Evolutionary conservation across 2,329 filamentous ascomycete species (phyloP).

Genomic region (Stagonosporopsis chrysanthemi): DNA sequence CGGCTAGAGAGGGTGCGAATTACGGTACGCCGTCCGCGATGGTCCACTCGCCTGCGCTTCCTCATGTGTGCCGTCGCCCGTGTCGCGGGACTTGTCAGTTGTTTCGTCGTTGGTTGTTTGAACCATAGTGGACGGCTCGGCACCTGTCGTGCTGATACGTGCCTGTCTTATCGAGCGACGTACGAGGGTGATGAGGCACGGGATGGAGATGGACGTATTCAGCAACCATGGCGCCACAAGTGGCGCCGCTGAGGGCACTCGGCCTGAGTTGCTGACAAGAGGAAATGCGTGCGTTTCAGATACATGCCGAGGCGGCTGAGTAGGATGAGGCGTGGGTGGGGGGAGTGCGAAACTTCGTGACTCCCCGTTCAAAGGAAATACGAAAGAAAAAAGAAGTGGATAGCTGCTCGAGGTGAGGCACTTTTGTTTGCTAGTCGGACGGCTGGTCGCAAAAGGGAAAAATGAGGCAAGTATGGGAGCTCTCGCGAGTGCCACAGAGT

Average conservation of each 20-base stretch:
- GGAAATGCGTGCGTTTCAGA: slow-evolving; percentile 1
- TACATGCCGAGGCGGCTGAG: slow-evolving; percentile 2
- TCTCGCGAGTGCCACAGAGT: background rate
- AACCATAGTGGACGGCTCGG: background rate
- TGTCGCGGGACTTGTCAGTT: background rate
- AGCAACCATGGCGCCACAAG: background rate
- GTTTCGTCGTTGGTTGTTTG: background rate
- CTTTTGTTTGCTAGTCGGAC: background rate
- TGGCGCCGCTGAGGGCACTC: background rate
- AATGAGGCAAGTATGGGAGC: background rate
- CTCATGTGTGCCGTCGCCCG: slow-evolving; percentile 1
- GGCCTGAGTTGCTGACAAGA: background rate
- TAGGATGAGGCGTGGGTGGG: background rate
- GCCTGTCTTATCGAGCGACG: background rate
- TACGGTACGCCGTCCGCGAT: background rate
- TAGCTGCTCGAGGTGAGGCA: background rate
- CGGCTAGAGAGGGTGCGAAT: background rate
- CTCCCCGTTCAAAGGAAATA: background rate
- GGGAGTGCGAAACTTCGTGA: background rate
- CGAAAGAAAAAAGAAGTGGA: no score
- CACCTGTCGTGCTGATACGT: slow-evolving; percentile 1
- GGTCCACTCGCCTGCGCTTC: slow-evolving; percentile 11
- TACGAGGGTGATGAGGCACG: slow-evolving; percentile 11
- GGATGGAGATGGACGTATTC: background rate
- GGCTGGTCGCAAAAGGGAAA: no score